phyloP scores from a whole-genome alignment of 352 stramenopile genomes.

The Globisporangium emineosum region DNA sequence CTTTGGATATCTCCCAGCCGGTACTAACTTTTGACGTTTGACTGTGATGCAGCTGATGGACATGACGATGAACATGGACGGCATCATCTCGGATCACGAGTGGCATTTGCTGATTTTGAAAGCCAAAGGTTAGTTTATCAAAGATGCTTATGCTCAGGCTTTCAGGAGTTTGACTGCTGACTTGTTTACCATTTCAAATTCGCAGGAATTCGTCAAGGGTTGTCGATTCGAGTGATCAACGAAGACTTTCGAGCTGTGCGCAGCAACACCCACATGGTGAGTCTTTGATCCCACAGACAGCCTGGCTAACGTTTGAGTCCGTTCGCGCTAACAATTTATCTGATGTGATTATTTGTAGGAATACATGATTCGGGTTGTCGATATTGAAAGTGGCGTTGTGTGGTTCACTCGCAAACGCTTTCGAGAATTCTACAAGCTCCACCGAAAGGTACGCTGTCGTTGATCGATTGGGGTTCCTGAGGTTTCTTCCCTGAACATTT shows the following conservation, averaged over 20 bases:
- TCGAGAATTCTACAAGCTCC: constrained; percentile 78
- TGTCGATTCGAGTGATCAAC: constrained; percentile 77
- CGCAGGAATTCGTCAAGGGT: constrained; percentile 67
- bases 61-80: constrained; percentile 83
- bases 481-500: neutral
- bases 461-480: neutral
- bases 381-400: constrained; percentile 82
- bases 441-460: constrained; percentile 57
- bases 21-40: neutral
- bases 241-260: constrained; percentile 51
- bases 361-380: constrained; percentile 83
- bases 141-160: neutral
- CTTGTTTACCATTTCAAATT: neutral
- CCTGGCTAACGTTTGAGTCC: neutral
- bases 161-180: neutral
- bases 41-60: constrained; percentile 52
- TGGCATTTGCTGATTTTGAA: constrained; percentile 84
- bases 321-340: neutral
- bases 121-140: constrained; percentile 49
- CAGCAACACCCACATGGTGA: constrained; percentile 68
- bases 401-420: constrained; percentile 84
- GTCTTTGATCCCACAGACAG: neutral
- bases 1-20: neutral
- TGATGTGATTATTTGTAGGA: constrained; percentile 34
- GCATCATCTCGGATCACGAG: constrained; percentile 84